Base-by-base conservation (phyloP, 768 basidiomycete genomes). In the Mycena metata region DNA sequence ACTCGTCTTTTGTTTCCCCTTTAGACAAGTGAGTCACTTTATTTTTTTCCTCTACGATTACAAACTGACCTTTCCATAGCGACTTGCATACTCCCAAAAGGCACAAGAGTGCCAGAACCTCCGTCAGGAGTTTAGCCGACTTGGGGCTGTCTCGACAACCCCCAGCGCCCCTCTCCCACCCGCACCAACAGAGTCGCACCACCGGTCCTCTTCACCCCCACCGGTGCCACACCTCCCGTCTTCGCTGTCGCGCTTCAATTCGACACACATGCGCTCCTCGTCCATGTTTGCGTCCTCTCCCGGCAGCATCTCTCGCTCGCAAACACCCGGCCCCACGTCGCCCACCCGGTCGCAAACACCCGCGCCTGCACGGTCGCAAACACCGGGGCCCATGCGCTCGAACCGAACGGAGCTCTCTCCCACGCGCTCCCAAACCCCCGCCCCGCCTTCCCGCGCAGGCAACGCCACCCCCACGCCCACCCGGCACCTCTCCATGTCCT, bases 21-120 rank as follows among this genome's bases (percentile, higher is more conserved):
- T 61, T 77, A 91, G 90, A 87, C 85, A 90, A 86, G 88, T 90
- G 80, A 85, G 90, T 85, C 70, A 70, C 7, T 45, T 60, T 56
- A 50, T 55, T 69, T 54, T 67, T 57, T 62, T 71, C 52, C 73
- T 49, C 45, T 57, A 13, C 56, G 26, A 59, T 51, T 57, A 39
- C 49, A 36, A 45, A 26, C 64, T 70, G 36, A 70, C 19, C 63
- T 24, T 74, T 69, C 74, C 39, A 39, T 74, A 91, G 91, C 87
- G 89, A 77, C 76, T 83, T 60, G 83, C 85, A 77, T 89, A 89
- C 79, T 80, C 84, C 70, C 87, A 89, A 83, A 90, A 90, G 84
- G 84, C 87, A 64, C 90, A 90, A 80, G 92, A 93, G 80, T 89
- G 84, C 75, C 89, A 90, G 76, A 83, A 84, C 73, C 84, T 93